Base-by-base conservation (phyloP, 257 asterid genomes). In the Pogostemon cablin region DNA sequence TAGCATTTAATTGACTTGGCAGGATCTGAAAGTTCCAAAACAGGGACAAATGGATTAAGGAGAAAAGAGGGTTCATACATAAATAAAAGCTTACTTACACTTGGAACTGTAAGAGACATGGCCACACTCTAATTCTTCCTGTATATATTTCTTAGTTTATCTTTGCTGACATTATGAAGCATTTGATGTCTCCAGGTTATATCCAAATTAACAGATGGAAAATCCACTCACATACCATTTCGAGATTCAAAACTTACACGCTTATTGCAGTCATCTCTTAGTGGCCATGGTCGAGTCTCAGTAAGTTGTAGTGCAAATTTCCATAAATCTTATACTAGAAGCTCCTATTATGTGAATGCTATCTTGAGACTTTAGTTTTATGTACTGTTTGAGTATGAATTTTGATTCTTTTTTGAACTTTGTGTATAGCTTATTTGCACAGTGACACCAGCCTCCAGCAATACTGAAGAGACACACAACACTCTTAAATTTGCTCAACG, bases 1-100 rank as follows among this genome's bases (percentile, higher is more conserved):
- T 77, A 88, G 96, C 96, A 90, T 81, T 83, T 90, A 66, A 88
- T 90, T 82, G 96, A 88, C 86, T 86, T 90, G 83, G 97, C 96
- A 79, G 97, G 97, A 71, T 90, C 95, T 63, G 96, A 90, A 82
- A 88, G 96, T 85, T 90, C 97, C 53, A 86, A 90, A 81, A 75
- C 93, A 68, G 96, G 81, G 86, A 90, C 92, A 0, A 85, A 86
- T 34, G 93, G 96, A 50, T 67, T 90, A 82, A 81, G 93, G 82
- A 86, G 93, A 81, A 90, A 84, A 79, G 96, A 88, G 78, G 97
- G 97, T 78, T 85, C 91, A 65, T 88, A 82, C 84, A 86, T 90
- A 72, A 88, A 88, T 82, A 88, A 88, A 72, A 88, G 97, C 80
- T 86, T 88, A 58, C 92, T 88, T 44, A 85, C 95, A 54, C 87